phyloP scores from a whole-genome alignment of 768 basidiomycete species.

The Hysterangium stoloniferum region DNA sequence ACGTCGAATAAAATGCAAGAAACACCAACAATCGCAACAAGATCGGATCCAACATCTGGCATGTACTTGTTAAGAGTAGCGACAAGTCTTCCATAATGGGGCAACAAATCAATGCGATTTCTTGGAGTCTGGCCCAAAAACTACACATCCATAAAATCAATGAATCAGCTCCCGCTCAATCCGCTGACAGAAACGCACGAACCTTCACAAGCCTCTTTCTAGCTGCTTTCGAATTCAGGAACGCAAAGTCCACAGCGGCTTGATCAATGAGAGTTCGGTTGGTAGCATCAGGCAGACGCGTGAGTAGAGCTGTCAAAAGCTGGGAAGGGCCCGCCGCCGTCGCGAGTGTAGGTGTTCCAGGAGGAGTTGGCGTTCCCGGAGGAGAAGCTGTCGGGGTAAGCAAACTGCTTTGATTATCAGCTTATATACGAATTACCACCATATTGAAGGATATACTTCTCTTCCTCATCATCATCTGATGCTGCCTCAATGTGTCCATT shows the following conservation, averaged over 20 bases:
- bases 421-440: neutral
- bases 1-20: neutral
- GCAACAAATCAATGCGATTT: constrained; percentile 81
- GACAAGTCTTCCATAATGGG: constrained; percentile 86
- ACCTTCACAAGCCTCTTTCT: constrained; percentile 88
- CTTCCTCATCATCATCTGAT: constrained; percentile 29
- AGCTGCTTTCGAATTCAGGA: constrained; percentile 94
- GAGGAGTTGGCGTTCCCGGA: constrained; percentile 51
- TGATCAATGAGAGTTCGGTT: constrained; percentile 87
- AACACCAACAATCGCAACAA: constrained; percentile 66
- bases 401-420: constrained; percentile 17
- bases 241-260: constrained; percentile 91
- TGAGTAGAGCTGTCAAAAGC: constrained; percentile 81
- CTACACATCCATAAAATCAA: constrained; percentile 29
- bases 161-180: constrained; percentile 1
- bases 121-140: constrained; percentile 80
- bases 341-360: constrained; percentile 58
- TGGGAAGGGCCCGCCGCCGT: constrained; percentile 86
- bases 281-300: constrained; percentile 89
- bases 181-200: constrained; percentile 12
- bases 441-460: constrained; percentile 30
- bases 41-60: constrained; percentile 83
- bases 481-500: constrained; percentile 15
- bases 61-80: constrained; percentile 87
- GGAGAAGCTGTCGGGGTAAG: constrained; percentile 64